Evolutionary conservation across 371 early-diverging fungal genomes (phyloP), one percentile per base, ranked within the genome.

Genomic region (Mucor sp.): DNA sequence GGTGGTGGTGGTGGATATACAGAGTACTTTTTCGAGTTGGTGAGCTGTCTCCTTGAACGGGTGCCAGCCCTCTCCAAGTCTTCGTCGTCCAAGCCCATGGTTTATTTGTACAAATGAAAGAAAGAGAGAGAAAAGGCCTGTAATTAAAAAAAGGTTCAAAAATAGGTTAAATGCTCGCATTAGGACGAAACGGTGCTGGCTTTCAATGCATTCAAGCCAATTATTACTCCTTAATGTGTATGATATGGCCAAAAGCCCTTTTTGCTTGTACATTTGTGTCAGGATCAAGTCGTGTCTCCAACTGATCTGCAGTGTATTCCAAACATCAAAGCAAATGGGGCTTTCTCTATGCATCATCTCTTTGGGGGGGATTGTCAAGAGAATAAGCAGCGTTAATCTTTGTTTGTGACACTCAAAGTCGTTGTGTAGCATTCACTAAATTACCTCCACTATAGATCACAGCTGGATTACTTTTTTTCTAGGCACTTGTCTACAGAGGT

Each of bases 21-120:
- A 21, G 70, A 61, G 23, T 65, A 58, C 5, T 55, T 43, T 47
- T 62, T 62, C 27, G 61, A 28, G 4, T 58, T 65, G 41, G 57
- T 28, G 23, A 65, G 53, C 32, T 72, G 65, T 62, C 65, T 66
- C 56, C 70, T 62, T 32, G 70, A 62, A 35, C 67, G 74, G 47
- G 70, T 67, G 37, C 74, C 74, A 58, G 70, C 67, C 60, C 68
- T 70, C 67, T 70, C 74, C 27, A 65, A 55, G 17, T 74, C 74
- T 12, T 67, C 63, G 17, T 70, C 74, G 41, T 60, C 65, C 39
- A 69, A 28, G 33, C 23, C 14, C 62, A 67, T 67, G 21, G 17
- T 60, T 43, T 48, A 11, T 27, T 25, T 30, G 3, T 44, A 27
- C 33, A 33, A 33, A 41, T 33, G 2, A 19, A 44, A 58, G 6